Conservation (phyloP, 352 stramenopile genomes). For the Globisporangium irregulare region DNA sequence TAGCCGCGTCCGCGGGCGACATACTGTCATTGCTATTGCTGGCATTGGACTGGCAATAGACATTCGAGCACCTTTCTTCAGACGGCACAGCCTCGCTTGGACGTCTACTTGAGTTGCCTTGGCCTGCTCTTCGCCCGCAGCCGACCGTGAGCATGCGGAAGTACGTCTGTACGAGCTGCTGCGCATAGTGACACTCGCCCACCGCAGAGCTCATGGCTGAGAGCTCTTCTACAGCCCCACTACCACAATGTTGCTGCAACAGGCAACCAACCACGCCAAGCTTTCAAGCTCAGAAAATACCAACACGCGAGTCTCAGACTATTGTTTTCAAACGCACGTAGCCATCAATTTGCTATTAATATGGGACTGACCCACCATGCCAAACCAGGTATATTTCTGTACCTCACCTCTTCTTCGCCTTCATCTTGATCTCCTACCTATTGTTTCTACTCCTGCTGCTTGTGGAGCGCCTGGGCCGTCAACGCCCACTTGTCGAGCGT, state of each 20-base stretch:
- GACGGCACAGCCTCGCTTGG: not conserved
- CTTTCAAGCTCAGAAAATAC: not conserved
- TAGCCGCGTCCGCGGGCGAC: conserved; percentile 37
- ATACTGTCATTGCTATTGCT: not conserved
- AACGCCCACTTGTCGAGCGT: conserved; percentile 66
- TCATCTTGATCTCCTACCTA: conserved; percentile 1
- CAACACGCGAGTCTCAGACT: not conserved
- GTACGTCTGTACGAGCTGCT: conserved; percentile 54
- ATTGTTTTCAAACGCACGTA: not conserved
- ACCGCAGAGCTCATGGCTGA: not conserved
- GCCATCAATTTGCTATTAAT: conserved; percentile 6
- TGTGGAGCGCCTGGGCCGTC: conserved; percentile 54
- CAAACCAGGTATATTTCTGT: conserved; percentile 2
- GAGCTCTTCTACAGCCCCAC: not conserved
- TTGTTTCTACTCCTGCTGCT: conserved; percentile 8
- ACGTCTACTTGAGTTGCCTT: not conserved
- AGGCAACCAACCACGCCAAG: not conserved
- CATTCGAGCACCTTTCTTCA: conserved; percentile 30
- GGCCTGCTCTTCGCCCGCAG: conserved; percentile 16
- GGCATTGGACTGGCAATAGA: conserved; percentile 34
- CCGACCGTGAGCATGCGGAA: conserved; percentile 62
- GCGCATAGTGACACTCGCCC: conserved; percentile 34
- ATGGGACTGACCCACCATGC: not conserved
- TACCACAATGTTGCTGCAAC: not conserved
- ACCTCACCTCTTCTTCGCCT: not conserved